phyloP scores from a whole-genome alignment of 1,284 basidiomycete species.

The Marasmius fiardii region DNA sequence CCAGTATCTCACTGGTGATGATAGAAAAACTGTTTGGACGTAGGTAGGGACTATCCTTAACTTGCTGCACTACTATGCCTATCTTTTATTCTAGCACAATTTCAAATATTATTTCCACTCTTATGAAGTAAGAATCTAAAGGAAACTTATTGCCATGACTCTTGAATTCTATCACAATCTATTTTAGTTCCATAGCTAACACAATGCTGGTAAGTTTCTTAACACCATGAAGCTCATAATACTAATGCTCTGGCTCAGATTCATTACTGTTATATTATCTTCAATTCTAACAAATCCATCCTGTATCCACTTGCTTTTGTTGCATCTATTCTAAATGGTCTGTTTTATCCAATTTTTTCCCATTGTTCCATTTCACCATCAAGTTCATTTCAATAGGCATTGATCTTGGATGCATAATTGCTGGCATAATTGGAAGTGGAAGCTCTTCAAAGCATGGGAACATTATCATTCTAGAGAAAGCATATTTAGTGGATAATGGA shows the following conservation, averaged over 20 bases:
- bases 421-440: neutral
- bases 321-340: neutral
- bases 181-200: neutral
- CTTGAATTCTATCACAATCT: neutral
- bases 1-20: too few species aligned
- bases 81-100: neutral
- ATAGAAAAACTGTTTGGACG: neutral
- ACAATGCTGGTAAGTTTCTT: neutral
- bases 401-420: neutral
- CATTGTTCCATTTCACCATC: neutral
- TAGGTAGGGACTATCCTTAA: neutral
- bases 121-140: neutral
- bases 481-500: neutral
- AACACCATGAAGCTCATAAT: neutral
- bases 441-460: neutral
- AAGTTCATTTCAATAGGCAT: neutral
- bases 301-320: neutral
- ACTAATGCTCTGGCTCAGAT: neutral
- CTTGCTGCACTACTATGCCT: neutral
- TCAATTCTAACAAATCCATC: too few species aligned
- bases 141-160: neutral
- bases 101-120: neutral
- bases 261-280: too few species aligned
- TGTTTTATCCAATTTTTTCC: neutral
- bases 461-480: neutral